Conservation (phyloP, 2,329 filamentous ascomycete genomes). For the Trichoderma sp. region DNA sequence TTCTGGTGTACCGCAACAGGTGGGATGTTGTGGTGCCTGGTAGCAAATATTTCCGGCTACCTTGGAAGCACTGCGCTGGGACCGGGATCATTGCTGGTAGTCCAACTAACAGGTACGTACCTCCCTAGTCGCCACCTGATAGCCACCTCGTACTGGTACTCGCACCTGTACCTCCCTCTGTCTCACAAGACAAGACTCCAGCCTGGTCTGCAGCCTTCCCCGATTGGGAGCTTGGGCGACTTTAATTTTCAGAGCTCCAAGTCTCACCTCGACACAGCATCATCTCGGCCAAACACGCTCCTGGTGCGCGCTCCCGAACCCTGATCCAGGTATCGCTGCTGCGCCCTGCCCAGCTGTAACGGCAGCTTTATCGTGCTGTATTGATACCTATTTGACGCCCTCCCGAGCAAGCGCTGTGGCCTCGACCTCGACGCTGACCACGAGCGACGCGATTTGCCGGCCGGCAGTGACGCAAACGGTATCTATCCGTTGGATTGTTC, state of each 20-base stretch:
- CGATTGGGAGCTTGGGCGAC: constrained; percentile 11
- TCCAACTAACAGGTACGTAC: background rate
- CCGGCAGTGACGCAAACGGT: background rate
- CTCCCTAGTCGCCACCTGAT: background rate
- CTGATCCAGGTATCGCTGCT: background rate
- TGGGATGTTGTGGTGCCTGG: background rate
- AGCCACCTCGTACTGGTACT: background rate
- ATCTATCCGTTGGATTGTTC: background rate
- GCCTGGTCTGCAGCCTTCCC: constrained; percentile 16
- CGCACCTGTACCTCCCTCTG: background rate
- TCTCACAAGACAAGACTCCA: background rate
- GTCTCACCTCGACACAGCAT: constrained; percentile 9
- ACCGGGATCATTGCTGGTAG: background rate
- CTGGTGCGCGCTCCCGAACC: background rate
- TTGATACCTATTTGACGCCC: background rate
- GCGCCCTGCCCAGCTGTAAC: constrained; percentile 4
- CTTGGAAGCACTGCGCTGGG: background rate
- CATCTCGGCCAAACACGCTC: constrained; percentile 12
- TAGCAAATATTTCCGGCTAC: background rate
- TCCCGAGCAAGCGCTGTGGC: constrained; percentile 1
- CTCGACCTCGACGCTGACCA: constrained; percentile 4
- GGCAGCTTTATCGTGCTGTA: background rate
- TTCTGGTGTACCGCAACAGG: background rate
- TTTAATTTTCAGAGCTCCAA: constrained; percentile 17
- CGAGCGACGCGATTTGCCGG: constrained; percentile 17